Evolutionary conservation across 768 basidiomycete genomes (phyloP), one percentile per base, ranked within the genome.

Genomic region (Leccinum boreale): DNA sequence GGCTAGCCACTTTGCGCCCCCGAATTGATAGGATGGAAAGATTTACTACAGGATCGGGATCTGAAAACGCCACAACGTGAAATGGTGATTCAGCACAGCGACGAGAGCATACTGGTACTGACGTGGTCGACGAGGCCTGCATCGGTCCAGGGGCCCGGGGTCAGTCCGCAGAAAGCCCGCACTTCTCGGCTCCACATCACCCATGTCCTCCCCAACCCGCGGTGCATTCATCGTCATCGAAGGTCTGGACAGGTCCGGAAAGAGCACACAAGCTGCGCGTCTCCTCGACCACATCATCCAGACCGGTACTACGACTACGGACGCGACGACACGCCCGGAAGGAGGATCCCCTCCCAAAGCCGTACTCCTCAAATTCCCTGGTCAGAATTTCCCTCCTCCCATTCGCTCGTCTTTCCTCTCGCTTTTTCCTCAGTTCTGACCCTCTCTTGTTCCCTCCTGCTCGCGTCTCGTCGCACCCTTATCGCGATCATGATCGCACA

Each of bases 191-290:
- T 31, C 11, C 0, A 26, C 86, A 19, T 49, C 10, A 11, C 28
- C 7, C 39, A 60, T 59, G 59, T 50, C 59, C 6, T 19, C 53
- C 21, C 42, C 62, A 55, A 9, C 66, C 2, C 80, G 89, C 15
- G 92, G 91, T 0, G 81, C 89, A 7, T 94, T 98, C 74, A 89
- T 98, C 68, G 94, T 94, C 36, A 80, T 98, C 52, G 95, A 98
- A 73, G 97, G 96, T 14, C 84, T 98, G n/a, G 96, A 98, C 70
- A 80, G 90, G 59, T 94, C 92, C 0, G 97, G 97, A 15, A 98
- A 98, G 71, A 90, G 89, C 31, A 99, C 94, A 0, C 96, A 98
- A 68, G 85, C 86, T 0, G 74, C 80, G 0, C 73, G 77, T 17
- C 83, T 97, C 29, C 77, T 82, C 42, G 69, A 79, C 0, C 79